Evolutionary conservation across 805 yeast genomes (phyloP).

Genomic region (Tetrapisispora fleetii): DNA sequence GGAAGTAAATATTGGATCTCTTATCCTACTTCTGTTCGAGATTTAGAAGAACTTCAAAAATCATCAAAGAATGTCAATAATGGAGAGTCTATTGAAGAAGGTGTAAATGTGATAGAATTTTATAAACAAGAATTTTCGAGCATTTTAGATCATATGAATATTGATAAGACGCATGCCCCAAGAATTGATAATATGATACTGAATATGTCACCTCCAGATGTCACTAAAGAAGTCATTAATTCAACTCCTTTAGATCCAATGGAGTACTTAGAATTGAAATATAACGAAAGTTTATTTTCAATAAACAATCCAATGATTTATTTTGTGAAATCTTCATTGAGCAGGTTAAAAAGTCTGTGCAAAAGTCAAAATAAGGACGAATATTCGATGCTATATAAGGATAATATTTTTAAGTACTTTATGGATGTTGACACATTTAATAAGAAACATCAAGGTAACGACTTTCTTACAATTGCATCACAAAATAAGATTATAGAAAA

Average conservation of each 20-base stretch:
- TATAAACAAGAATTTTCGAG: not conserved
- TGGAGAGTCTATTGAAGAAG: not conserved
- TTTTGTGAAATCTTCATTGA: constrained; percentile 41
- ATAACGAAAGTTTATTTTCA: constrained; percentile 30
- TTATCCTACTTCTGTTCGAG: constrained; percentile 7
- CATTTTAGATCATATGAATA: not conserved
- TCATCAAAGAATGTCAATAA: not conserved
- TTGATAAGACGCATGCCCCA: not conserved
- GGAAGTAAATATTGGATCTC: constrained; percentile 12
- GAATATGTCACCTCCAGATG: constrained; percentile 7
- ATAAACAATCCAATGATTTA: constrained; percentile 31
- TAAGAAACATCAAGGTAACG: constrained; percentile 27
- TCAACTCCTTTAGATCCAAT: constrained; percentile 11
- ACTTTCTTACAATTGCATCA: constrained; percentile 13
- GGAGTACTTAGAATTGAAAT: constrained; percentile 23
- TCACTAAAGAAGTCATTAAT: not conserved
- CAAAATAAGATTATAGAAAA: constrained; percentile 15
- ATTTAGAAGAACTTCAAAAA: constrained; percentile 3
- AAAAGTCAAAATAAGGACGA: constrained; percentile 10
- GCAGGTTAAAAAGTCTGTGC: constrained; percentile 38
- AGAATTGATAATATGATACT: not conserved
- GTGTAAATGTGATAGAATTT: not conserved
- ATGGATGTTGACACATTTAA: constrained; percentile 35
- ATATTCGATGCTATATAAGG: constrained; percentile 10
- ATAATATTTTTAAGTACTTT: constrained; percentile 25